phyloP scores from a whole-genome alignment of 169 alveolate species.

The Fabrea salina region DNA sequence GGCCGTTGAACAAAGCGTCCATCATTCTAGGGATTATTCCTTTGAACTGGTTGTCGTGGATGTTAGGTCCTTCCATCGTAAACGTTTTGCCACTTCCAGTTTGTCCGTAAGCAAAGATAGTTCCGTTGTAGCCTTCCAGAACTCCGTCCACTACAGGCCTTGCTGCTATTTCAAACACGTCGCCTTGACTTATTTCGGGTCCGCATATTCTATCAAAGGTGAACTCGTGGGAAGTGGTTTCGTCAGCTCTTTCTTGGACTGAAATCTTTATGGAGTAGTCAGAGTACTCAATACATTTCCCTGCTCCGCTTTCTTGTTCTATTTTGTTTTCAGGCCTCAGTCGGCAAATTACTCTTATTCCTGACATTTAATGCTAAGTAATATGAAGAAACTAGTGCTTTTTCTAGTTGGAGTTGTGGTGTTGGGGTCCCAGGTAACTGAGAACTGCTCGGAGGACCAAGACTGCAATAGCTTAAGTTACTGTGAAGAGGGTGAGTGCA shows the following conservation, averaged over 20 bases:
- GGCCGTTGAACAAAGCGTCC: constrained; percentile 59
- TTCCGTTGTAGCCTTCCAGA: constrained; percentile 76
- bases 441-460: too few relatives aligned
- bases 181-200: constrained; percentile 48
- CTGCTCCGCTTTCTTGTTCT: constrained; percentile 54
- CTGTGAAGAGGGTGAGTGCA: background rate
- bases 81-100: constrained; percentile 54
- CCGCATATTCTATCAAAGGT: constrained; percentile 69
- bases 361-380: too few relatives aligned
- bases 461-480: background rate
- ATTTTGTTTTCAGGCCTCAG: constrained; percentile 61
- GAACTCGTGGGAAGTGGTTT: constrained; percentile 25
- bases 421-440: too few relatives aligned
- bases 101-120: constrained; percentile 79
- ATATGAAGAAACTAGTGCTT: too few relatives aligned
- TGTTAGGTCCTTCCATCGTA: constrained; percentile 74
- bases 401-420: too few relatives aligned
- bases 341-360: constrained; percentile 66
- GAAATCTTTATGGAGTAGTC: background rate
- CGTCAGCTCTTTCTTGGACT: constrained; percentile 5
- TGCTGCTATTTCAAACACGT: constrained; percentile 60
- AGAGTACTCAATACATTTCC: constrained; percentile 16
- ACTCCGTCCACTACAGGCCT: constrained; percentile 62
- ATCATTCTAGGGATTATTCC: constrained; percentile 83
- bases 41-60: constrained; percentile 52